phyloP scores from a whole-genome alignment of 495 filamentous ascomycete species.

The Choiromyces venosus region DNA sequence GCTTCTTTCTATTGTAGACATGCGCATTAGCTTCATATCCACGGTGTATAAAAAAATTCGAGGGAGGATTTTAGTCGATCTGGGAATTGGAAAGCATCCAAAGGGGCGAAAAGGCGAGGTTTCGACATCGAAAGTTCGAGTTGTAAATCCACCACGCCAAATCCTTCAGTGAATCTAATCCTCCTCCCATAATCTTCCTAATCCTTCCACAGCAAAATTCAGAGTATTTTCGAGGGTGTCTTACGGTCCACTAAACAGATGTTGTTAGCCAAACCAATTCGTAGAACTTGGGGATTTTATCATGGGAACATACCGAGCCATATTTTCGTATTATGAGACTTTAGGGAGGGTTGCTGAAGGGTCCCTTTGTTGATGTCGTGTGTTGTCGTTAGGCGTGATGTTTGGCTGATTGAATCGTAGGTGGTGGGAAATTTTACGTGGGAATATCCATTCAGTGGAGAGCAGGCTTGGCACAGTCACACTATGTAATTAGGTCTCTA shows the following conservation, averaged over 20 bases:
- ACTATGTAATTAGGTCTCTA: slow-evolving; percentile 17
- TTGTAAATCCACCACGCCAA: background rate
- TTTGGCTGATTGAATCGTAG: slow-evolving; percentile 14
- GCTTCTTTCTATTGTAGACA: slow-evolving; percentile 73
- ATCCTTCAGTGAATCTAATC: slow-evolving; percentile 5
- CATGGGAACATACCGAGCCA: slow-evolving; percentile 38
- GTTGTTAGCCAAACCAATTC: slow-evolving; percentile 17
- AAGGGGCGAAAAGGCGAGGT: slow-evolving; percentile 12
- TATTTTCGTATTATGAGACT: slow-evolving; percentile 35
- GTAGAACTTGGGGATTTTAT: background rate
- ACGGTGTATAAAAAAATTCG: background rate
- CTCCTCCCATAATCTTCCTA: slow-evolving; percentile 1
- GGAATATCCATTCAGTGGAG: slow-evolving; percentile 16
- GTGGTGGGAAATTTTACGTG: slow-evolving; percentile 26
- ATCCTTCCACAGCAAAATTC: slow-evolving; percentile 3
- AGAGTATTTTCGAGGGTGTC: slow-evolving; percentile 13
- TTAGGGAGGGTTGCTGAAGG: slow-evolving; percentile 11
- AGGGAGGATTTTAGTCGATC: slow-evolving; percentile 5
- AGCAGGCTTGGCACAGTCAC: slow-evolving; percentile 20
- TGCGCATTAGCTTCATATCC: slow-evolving; percentile 6
- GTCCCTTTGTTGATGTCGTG: slow-evolving; percentile 23
- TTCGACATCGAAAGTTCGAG: background rate
- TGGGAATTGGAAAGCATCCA: slow-evolving; percentile 30
- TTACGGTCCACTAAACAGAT: slow-evolving; percentile 39
- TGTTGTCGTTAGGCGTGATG: slow-evolving; percentile 31